phyloP scores from a whole-genome alignment of 2,329 filamentous ascomycete genomes.

The Cladosporium sp. region DNA sequence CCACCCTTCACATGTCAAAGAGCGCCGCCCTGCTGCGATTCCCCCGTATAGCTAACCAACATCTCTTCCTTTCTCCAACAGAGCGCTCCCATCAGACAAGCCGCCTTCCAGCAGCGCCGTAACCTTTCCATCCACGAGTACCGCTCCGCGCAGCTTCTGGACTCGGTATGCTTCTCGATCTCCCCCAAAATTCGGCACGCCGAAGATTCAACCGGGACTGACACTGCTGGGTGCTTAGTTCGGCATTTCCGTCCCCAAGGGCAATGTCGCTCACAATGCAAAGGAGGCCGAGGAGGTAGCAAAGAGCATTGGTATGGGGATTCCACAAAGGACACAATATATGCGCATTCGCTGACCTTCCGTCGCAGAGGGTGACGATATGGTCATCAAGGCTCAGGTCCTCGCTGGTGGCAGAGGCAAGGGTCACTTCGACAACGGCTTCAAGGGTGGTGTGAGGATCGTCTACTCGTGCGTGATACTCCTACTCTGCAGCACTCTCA shows the following conservation, averaged over 20 bases:
- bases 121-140: conserved; percentile 98
- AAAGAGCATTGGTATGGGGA: conserved; percentile 69
- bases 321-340: background rate
- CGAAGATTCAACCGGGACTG: background rate
- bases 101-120: conserved; percentile 62
- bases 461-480: conserved; percentile 74
- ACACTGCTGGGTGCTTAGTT: conserved; percentile 67
- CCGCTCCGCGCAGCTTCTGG: conserved; percentile 87
- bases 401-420: conserved; percentile 97
- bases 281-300: conserved; percentile 90
- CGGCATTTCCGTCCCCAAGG: conserved; percentile 89
- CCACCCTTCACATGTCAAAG: background rate
- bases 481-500: background rate
- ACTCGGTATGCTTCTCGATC: conserved; percentile 48
- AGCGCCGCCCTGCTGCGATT: background rate
- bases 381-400: conserved; percentile 99
- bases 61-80: conserved; percentile 32
- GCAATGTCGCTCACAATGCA: conserved; percentile 75
- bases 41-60: conserved; percentile 1
- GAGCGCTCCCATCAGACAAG: conserved; percentile 52
- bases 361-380: conserved; percentile 72
- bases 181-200: background rate
- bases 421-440: conserved; percentile 94
- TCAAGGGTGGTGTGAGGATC: conserved; percentile 97
- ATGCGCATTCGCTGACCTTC: conserved; percentile 26